Conservation (phyloP, 306 rosid species). For the Ammopiptanthus mongolicus region DNA sequence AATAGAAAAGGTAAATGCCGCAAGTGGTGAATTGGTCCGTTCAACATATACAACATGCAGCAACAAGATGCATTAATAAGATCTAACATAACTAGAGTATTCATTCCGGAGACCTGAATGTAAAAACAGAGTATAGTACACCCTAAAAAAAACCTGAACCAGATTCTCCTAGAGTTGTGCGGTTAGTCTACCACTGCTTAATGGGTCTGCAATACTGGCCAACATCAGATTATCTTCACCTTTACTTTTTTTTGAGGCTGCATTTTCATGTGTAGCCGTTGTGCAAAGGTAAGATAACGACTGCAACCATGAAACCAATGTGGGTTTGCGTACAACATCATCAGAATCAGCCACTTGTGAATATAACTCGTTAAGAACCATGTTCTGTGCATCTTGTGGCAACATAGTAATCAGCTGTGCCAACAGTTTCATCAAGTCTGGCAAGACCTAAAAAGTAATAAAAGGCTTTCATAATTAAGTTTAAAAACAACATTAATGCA, state of each 20-base stretch:
- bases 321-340: constrained; percentile 79
- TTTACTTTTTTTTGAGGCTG: constrained; percentile 23
- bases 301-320: constrained; percentile 89
- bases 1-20: background rate
- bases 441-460: constrained; percentile 60
- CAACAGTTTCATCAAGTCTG: constrained; percentile 72
- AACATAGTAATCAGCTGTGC: constrained; percentile 64
- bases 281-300: constrained; percentile 81
- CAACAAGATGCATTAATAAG: background rate
- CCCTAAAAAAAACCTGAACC: background rate
- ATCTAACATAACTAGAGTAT: background rate
- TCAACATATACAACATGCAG: background rate
- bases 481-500: constrained; percentile 3
- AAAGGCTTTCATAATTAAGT: constrained; percentile 12
- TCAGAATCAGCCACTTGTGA: constrained; percentile 88
- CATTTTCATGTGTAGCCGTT: constrained; percentile 34
- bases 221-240: constrained; percentile 19
- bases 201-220: constrained; percentile 26
- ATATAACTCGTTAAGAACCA: constrained; percentile 72
- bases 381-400: constrained; percentile 64
- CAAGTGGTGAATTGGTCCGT: background rate
- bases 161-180: constrained; percentile 50
- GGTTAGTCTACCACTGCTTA: constrained; percentile 34
- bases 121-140: constrained; percentile 7
- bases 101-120: background rate